These are phyloP conservation scores for Naganishia antarctica DNA, from an alignment of 768 basidiomycete species.

Conservation along the genomic window DNA sequence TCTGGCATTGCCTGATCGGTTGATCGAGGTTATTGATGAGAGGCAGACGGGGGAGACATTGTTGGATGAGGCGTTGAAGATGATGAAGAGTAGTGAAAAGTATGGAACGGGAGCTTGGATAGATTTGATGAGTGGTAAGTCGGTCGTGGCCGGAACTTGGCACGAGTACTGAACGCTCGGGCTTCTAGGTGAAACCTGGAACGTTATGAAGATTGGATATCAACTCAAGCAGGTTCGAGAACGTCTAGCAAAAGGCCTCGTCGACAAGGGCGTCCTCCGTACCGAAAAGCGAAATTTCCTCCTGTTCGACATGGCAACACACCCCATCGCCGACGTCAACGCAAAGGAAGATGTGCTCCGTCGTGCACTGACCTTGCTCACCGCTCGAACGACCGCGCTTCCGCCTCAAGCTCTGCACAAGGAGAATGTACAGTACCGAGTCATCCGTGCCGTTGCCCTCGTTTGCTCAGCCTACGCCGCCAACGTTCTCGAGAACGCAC, in stretches of 20 bases:
- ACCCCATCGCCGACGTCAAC: slow-evolving; percentile 88
- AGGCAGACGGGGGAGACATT: slow-evolving; percentile 92
- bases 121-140: slow-evolving; percentile 84
- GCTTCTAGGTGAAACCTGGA: slow-evolving; percentile 89
- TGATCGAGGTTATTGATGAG: slow-evolving; percentile 87
- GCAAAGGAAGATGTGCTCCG: slow-evolving; percentile 78
- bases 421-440: slow-evolving; percentile 74
- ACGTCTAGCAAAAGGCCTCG: slow-evolving; percentile 90
- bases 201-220: slow-evolving; percentile 98
- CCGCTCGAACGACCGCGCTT: slow-evolving; percentile 72
- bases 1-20: slow-evolving; percentile 69
- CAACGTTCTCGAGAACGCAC: slow-evolving; percentile 89
- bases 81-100: slow-evolving; percentile 79
- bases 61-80: slow-evolving; percentile 87
- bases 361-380: slow-evolving; percentile 71
- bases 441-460: slow-evolving; percentile 72
- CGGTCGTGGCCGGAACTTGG: not conserved
- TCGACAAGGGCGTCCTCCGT: slow-evolving; percentile 97
- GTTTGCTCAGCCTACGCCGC: slow-evolving; percentile 91
- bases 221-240: slow-evolving; percentile 98
- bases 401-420: slow-evolving; percentile 67
- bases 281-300: slow-evolving; percentile 99
- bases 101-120: slow-evolving; percentile 89
- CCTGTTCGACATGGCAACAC: slow-evolving; percentile 98
- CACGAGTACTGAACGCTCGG: not conserved